Evolutionary conservation across 73 alveolate genomes (phyloP).

Genomic region (Paramecium pentaurelia): DNA sequence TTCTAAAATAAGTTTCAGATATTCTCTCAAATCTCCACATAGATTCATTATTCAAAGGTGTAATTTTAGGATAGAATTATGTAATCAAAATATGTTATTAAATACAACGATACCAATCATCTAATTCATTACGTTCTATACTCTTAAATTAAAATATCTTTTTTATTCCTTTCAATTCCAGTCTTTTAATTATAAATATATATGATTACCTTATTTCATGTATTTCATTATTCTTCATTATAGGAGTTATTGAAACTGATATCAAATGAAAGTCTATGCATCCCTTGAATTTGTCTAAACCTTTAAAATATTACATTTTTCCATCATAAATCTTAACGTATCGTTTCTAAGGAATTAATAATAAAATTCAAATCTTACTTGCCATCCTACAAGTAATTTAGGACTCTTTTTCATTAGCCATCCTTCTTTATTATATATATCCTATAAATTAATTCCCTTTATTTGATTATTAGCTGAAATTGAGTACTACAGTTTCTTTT

Average conservation of each 20-base stretch:
- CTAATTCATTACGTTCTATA: neutral
- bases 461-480: neutral
- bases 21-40: constrained; percentile 58
- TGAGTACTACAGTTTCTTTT: neutral
- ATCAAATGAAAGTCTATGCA: constrained; percentile 38
- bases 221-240: neutral
- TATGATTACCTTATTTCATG: neutral
- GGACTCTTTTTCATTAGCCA: constrained; percentile 41
- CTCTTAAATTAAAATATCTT: constrained; percentile 17
- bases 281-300: neutral
- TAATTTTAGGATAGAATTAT: neutral
- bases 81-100: neutral
- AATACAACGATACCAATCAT: neutral
- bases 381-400: constrained; percentile 37
- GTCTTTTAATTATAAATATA: neutral
- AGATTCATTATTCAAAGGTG: neutral
- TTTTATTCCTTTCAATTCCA: neutral
- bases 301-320: constrained; percentile 4
- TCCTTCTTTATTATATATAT: neutral
- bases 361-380: constrained; percentile 10
- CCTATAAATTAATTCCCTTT: neutral
- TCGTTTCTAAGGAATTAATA: neutral
- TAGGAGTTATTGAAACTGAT: neutral
- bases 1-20: constrained; percentile 62
- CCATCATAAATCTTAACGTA: constrained; percentile 28